Base-by-base conservation (phyloP, 106 monocot genomes). In the Triglochin maritima region DNA sequence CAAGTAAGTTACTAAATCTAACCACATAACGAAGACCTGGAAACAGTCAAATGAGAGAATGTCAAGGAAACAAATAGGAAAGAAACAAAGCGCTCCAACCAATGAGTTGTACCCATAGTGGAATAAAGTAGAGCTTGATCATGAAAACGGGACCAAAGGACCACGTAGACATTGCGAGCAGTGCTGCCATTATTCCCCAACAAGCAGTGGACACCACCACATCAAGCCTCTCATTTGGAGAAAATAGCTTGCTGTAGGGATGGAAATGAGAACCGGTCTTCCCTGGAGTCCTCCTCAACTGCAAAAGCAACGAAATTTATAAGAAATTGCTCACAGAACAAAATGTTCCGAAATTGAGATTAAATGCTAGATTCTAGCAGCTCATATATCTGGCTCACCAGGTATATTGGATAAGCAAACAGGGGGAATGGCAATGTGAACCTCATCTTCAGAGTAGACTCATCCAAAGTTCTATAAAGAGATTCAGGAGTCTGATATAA, bases 381-480 rank as follows among this genome's bases (percentile, higher is more conserved):
- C 29, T 29, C 29, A 29, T 29, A 29, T 29, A 29, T 29, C 29
- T 29, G 15, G n/a, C 77, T 82, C 29, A 86, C 86, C 73, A 86
- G 58, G 43, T 86, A 86, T 45, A 77, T 7, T 44, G 86, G 86
- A 56, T 65, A 86, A 14, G 82, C 82, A 44, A 86, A 63, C 67
- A 86, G 13, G 7, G 82, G 82, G 49, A 72, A 86, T 15, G 86
- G 86, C 7, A 80, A 3, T 12, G 86, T 71, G 65, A 80, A 86
- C 48, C 86, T 51, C 17, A 82, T 11, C 74, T 80, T 79, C 64
- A 49, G 42, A 12, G 79, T 80, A 17, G 54, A 2, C 1, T 43
- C 29, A 55, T 78, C 86, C 64, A 86, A 51, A 16, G 49, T 62
- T 46, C 59, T 76, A 65, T 82, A 86, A 8, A 57, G 51, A 49